Conservation (phyloP, 2,329 filamentous ascomycete species). For the Ustulina deusta region DNA sequence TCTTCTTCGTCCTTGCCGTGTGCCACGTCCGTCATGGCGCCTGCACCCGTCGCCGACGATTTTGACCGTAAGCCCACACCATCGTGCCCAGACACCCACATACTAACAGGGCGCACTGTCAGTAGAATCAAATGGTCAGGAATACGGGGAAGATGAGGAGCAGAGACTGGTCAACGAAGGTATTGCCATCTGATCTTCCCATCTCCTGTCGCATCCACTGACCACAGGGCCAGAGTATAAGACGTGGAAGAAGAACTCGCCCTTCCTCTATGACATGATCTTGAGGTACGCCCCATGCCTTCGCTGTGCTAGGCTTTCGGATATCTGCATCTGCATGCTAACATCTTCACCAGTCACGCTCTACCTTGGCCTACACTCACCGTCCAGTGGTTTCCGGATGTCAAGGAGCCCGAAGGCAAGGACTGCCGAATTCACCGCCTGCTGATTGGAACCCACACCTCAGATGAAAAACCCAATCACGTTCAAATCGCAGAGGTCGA, state of each 20-base stretch:
- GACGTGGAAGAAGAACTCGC: slow-evolving; percentile 99
- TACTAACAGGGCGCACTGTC: slow-evolving; percentile 38
- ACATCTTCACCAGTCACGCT: slow-evolving; percentile 70
- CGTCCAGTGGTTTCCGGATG: slow-evolving; percentile 97
- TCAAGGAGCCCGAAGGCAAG: slow-evolving; percentile 87
- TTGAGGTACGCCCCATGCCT: slow-evolving; percentile 68
- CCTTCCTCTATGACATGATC: slow-evolving; percentile 98
- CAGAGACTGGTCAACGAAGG: slow-evolving; percentile 96
- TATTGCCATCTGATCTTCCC: slow-evolving; percentile 51
- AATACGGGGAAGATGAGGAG: slow-evolving; percentile 78
- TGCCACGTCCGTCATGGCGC: slow-evolving; percentile 57
- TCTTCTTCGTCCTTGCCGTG: not conserved
- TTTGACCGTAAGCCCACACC: slow-evolving; percentile 59
- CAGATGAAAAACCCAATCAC: slow-evolving; percentile 86
- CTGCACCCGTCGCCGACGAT: slow-evolving; percentile 62
- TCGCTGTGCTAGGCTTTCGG: slow-evolving; percentile 11
- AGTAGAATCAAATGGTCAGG: slow-evolving; percentile 66
- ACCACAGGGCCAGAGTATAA: slow-evolving; percentile 81
- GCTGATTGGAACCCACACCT: slow-evolving; percentile 94
- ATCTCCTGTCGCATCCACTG: slow-evolving; percentile 24
- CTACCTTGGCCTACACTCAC: slow-evolving; percentile 98
- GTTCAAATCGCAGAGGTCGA: slow-evolving; percentile 95
- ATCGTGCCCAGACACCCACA: slow-evolving; percentile 9
- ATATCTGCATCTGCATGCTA: slow-evolving; percentile 2
- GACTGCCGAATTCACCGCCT: slow-evolving; percentile 89